Conservation (phyloP, 305 asterid species). For the Fraxinus paxiana region DNA sequence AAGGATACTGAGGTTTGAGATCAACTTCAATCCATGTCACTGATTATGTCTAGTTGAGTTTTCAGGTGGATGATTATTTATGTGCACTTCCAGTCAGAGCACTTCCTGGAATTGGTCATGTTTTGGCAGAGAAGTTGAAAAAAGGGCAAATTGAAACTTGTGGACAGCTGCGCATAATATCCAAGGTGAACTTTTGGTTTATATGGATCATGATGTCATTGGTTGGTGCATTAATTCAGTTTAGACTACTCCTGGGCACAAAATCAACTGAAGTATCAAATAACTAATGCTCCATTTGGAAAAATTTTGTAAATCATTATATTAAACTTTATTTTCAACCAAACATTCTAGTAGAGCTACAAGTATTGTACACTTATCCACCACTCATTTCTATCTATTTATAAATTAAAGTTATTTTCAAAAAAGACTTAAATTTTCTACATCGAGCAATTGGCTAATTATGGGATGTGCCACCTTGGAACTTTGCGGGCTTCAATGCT, state of each 20-base stretch:
- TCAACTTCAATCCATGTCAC: background rate
- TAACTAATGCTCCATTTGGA: background rate
- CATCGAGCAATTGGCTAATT: background rate
- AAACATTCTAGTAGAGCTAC: background rate
- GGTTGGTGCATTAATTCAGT: slow-evolving; percentile 11
- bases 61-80: slow-evolving; percentile 72
- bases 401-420: background rate
- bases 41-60: slow-evolving; percentile 22
- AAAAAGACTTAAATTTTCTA: background rate
- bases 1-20: slow-evolving; percentile 3
- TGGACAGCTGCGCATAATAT: slow-evolving; percentile 56
- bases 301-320: background rate
- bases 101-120: slow-evolving; percentile 93
- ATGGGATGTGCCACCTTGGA: background rate
- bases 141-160: slow-evolving; percentile 60
- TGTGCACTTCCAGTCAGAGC: slow-evolving; percentile 78
- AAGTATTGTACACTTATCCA: background rate
- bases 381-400: background rate
- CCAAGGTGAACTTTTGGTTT: slow-evolving; percentile 47
- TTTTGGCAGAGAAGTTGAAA: slow-evolving; percentile 75
- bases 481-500: background rate
- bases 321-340: background rate
- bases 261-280: background rate
- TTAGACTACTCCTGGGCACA: background rate
- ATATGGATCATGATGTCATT: background rate